Evolutionary conservation across 768 basidiomycete genomes (phyloP).

Genomic region (Saitozyma podzolica): DNA sequence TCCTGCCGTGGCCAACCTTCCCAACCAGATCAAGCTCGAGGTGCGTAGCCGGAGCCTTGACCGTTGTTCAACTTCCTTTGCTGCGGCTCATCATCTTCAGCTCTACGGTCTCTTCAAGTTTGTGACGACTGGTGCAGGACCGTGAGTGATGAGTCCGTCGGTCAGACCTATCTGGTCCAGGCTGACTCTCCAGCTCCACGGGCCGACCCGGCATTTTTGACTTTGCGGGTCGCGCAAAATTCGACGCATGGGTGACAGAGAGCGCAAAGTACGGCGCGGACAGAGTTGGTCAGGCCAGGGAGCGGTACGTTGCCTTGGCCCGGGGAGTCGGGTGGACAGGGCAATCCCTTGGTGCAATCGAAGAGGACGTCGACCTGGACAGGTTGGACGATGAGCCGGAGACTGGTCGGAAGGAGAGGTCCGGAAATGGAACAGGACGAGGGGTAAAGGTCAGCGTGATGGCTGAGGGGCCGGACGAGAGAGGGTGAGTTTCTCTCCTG

Average conservation of each 20-base stretch:
- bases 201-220: conserved; percentile 46
- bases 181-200: conserved; percentile 25
- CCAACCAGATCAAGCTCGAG: conserved; percentile 48
- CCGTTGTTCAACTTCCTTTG: too few relatives aligned
- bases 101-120: conserved; percentile 49
- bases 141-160: conserved; percentile 46
- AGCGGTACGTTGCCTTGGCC: conserved; percentile 42
- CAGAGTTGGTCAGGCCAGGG: conserved; percentile 16
- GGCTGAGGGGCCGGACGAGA: conserved; percentile 13
- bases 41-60: conserved; percentile 12
- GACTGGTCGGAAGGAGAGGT: conserved; percentile 1
- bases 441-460: conserved; percentile 40
- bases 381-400: conserved; percentile 3
- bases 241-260: conserved; percentile 42
- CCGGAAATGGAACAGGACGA: conserved; percentile 20
- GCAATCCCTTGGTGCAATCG: conserved; percentile 5
- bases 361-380: conserved; percentile 24
- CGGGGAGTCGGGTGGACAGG: conserved; percentile 36
- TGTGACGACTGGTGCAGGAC: conserved; percentile 23
- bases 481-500: conserved; percentile 11
- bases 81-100: conserved; percentile 13
- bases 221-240: conserved; percentile 42
- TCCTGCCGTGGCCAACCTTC: conserved; percentile 41
- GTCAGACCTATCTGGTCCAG: not conserved
- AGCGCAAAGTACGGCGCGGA: conserved; percentile 11